Percentiles rank a stretch among this genome's conserved stretches.
Evolutionary conservation across 2,329 filamentous ascomycete genomes (phyloP).

Genomic region (Clonostachys sp.): DNA sequence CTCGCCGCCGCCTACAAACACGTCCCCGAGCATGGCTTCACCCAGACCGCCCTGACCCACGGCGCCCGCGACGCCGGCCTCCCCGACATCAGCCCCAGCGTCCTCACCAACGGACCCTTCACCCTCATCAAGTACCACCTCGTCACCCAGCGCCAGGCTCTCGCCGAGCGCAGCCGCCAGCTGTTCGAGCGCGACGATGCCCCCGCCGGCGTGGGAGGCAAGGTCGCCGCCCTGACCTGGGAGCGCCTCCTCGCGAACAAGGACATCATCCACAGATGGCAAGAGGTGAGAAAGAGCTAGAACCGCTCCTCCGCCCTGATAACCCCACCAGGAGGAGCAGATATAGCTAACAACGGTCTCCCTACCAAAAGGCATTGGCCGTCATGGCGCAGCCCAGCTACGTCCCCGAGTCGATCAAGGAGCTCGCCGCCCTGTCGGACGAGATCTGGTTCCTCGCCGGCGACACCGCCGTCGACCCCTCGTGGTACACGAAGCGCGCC

Average conservation of each 20-base stretch:
- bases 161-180: constrained; percentile 36
- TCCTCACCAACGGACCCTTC: constrained; percentile 77
- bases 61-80: constrained; percentile 84
- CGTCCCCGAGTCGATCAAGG: constrained; percentile 68
- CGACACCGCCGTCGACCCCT: constrained; percentile 74
- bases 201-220: constrained; percentile 48
- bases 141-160: constrained; percentile 56
- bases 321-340: not conserved
- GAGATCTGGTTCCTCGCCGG: constrained; percentile 89
- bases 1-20: constrained; percentile 76
- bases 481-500: constrained; percentile 74
- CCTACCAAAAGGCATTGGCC: constrained; percentile 63
- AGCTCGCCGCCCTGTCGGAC: constrained; percentile 79
- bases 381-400: constrained; percentile 84
- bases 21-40: constrained; percentile 81
- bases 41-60: constrained; percentile 63
- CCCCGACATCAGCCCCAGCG: constrained; percentile 77
- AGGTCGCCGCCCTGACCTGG: constrained; percentile 69
- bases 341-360: too few species aligned
- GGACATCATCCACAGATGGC: constrained; percentile 72
- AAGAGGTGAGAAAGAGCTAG: constrained; percentile 60
- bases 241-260: constrained; percentile 72
- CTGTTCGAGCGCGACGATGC: constrained; percentile 30
- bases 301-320: not conserved
- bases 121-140: constrained; percentile 78